Conservation (phyloP, 495 filamentous ascomycete genomes). For the Parathielavia appendiculata region DNA sequence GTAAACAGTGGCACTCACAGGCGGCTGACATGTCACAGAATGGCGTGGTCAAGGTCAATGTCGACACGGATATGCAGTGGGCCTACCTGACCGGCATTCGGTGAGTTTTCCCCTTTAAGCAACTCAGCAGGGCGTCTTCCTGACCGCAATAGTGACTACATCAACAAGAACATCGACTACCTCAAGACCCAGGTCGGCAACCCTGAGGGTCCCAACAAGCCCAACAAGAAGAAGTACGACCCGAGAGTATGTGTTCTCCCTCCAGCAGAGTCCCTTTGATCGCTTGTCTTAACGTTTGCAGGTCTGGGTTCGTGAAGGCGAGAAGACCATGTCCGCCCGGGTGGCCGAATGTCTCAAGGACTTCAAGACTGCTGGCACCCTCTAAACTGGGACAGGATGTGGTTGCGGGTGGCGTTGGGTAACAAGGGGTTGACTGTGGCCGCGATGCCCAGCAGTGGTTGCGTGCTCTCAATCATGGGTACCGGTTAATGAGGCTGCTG, state of each 20-base stretch:
- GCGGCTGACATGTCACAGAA: slow-evolving; percentile 30
- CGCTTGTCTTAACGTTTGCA: slow-evolving; percentile 7
- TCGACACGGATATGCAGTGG: slow-evolving; percentile 81
- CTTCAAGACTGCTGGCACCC: slow-evolving; percentile 82
- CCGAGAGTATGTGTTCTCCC: slow-evolving; percentile 20
- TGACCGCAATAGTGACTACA: slow-evolving; percentile 56
- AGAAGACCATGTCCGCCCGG: slow-evolving; percentile 90
- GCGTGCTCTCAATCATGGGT: background rate
- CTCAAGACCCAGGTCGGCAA: slow-evolving; percentile 80
- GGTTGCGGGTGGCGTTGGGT: background rate
- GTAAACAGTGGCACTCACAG: too few species aligned
- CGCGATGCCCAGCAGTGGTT: background rate
- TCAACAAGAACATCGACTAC: slow-evolving; percentile 93
- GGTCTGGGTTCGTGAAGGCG: slow-evolving; percentile 78
- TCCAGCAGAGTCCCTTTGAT: background rate
- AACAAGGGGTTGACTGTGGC: background rate
- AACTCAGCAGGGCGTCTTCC: background rate
- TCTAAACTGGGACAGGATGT: slow-evolving; percentile 51
- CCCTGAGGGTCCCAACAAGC: slow-evolving; percentile 92
- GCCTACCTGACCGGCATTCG: slow-evolving; percentile 87
- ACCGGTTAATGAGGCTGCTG: background rate
- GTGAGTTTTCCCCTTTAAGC: slow-evolving; percentile 3
- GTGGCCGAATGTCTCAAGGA: slow-evolving; percentile 76
- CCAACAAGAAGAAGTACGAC: slow-evolving; percentile 99
- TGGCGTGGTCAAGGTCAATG: slow-evolving; percentile 96